phyloP scores from a whole-genome alignment of 78 protist genomes.

The Tieghemostelium lacteum region DNA sequence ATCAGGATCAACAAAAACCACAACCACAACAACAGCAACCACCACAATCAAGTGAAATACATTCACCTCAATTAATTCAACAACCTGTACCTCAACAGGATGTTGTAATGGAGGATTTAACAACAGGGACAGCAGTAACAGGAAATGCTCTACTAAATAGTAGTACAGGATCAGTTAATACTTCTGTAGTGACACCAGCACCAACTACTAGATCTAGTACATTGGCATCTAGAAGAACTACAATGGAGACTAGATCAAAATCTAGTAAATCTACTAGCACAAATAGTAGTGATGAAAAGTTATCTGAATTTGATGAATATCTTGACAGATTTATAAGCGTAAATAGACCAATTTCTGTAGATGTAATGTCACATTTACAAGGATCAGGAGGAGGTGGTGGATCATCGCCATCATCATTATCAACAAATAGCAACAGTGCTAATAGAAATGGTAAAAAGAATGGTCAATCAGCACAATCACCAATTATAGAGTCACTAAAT shows the following conservation, averaged over 20 bases:
- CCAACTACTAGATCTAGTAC: background rate
- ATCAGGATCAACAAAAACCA: too few species aligned
- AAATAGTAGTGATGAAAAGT: slow-evolving; percentile 4
- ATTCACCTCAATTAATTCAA: background rate
- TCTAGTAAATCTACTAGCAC: background rate
- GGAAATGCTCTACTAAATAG: background rate
- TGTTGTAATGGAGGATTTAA: background rate
- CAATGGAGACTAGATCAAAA: slow-evolving; percentile 20
- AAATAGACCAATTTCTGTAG: slow-evolving; percentile 25
- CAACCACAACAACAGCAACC: background rate
- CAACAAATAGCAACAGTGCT: background rate
- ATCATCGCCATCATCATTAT: background rate
- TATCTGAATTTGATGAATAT: slow-evolving; percentile 22
- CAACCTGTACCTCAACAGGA: background rate
- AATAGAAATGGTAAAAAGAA: background rate
- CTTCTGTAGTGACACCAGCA: background rate
- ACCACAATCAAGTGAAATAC: background rate
- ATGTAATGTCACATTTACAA: background rate
- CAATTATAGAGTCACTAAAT: background rate
- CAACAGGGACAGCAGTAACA: too few species aligned
- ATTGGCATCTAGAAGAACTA: slow-evolving; percentile 17
- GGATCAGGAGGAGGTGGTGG: background rate
- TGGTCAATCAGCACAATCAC: background rate
- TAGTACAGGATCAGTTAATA: slow-evolving; percentile 14
- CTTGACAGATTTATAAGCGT: slow-evolving; percentile 6